These are phyloP conservation scores for Xylaria scruposa DNA, from an alignment of 495 filamentous ascomycete genomes.

Conservation along the genomic window DNA sequence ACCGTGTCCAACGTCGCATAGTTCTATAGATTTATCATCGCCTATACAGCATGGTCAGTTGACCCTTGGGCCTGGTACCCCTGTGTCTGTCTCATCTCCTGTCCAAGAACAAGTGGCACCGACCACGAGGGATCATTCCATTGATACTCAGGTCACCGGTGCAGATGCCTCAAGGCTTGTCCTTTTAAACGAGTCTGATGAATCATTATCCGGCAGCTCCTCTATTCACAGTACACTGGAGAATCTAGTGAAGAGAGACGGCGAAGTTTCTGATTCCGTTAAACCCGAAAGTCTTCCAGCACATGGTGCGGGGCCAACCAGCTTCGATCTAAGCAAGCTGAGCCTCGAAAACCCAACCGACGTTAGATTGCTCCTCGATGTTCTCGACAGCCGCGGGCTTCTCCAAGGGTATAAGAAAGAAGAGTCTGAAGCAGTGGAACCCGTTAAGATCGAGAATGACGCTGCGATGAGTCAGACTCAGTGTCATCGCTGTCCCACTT, in stretches of 20 bases:
- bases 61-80: background rate
- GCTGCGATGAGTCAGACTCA: constrained; percentile 37
- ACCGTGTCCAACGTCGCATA: background rate
- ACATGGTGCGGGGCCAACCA: too few relatives aligned
- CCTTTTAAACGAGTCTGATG: constrained; percentile 8
- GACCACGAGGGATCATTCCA: background rate
- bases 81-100: background rate
- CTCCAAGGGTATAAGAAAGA: constrained; percentile 45
- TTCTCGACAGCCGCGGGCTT: constrained; percentile 32
- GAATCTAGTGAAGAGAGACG: constrained; percentile 10
- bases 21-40: constrained; percentile 2
- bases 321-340: background rate
- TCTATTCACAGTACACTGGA: background rate
- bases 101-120: background rate
- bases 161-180: background rate
- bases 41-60: constrained; percentile 1
- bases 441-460: constrained; percentile 23
- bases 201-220: background rate
- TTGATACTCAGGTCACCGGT: background rate
- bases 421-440: constrained; percentile 14
- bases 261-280: constrained; percentile 2
- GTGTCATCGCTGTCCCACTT: constrained; percentile 59
- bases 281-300: constrained; percentile 8
- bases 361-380: constrained; percentile 28
- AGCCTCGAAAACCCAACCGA: constrained; percentile 23